Conservation (phyloP, 768 basidiomycete genomes). For the Boletus pseudo-olivaceus region DNA sequence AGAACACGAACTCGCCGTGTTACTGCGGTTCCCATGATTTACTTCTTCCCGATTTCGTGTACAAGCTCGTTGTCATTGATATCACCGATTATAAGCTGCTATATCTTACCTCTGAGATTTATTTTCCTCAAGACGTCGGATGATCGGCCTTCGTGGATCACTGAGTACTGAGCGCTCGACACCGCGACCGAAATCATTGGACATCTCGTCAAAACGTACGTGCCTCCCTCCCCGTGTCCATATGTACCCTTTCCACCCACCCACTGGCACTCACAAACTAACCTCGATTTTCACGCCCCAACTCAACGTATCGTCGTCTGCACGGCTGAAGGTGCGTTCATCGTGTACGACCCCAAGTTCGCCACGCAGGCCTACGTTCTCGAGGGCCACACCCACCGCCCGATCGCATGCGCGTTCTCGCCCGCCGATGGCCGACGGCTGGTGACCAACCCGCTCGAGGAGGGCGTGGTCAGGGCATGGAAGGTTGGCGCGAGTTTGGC, state of each 20-base stretch:
- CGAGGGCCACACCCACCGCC: too few relatives aligned
- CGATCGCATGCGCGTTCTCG: too few relatives aligned
- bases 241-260: too few relatives aligned
- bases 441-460: constrained; percentile 82
- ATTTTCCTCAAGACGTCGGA: too few relatives aligned
- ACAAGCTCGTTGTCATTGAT: too few relatives aligned
- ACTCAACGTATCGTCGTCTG: constrained; percentile 74
- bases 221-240: background rate
- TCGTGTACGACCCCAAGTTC: constrained; percentile 96
- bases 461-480: constrained; percentile 86
- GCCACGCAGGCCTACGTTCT: constrained; percentile 77
- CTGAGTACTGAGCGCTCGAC: constrained; percentile 65
- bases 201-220: constrained; percentile 90
- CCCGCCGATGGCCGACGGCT: constrained; percentile 89
- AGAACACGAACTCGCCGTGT: too few relatives aligned
- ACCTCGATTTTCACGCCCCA: constrained; percentile 82
- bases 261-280: background rate
- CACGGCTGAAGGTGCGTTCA: constrained; percentile 88
- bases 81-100: too few relatives aligned
- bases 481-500: constrained; percentile 89
- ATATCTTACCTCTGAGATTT: too few relatives aligned
- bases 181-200: constrained; percentile 93
- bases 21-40: too few relatives aligned
- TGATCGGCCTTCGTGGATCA: too few relatives aligned
- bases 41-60: too few relatives aligned